These are phyloP conservation scores for Penicillium aurantiogriseum DNA, from an alignment of 2,329 filamentous ascomycete species.

Conservation along the genomic window DNA sequence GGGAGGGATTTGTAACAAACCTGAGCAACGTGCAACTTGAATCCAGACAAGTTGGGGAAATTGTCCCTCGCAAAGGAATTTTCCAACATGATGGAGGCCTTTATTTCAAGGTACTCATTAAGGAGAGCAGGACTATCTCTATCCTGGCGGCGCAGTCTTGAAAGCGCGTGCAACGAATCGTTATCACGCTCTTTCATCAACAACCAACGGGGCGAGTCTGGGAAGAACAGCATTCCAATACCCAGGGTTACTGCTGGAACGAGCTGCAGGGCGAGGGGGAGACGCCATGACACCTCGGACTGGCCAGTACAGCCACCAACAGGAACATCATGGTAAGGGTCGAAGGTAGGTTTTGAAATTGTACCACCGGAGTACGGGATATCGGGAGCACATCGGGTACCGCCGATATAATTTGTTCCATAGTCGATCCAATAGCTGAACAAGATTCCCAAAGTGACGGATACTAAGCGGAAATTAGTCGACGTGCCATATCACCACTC, in stretches of 20 bases:
- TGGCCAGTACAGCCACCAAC: slow-evolving; percentile 50
- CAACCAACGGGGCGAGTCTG: slow-evolving; percentile 58
- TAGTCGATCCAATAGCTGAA: slow-evolving; percentile 45
- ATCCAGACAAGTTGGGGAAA: slow-evolving; percentile 30
- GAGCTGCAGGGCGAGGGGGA: slow-evolving; percentile 51
- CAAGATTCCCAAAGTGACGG: slow-evolving; percentile 40
- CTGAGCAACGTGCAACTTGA: slow-evolving; percentile 34
- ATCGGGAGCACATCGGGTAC: slow-evolving; percentile 49
- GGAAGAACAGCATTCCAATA: slow-evolving; percentile 49
- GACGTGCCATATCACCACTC: not conserved
- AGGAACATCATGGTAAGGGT: slow-evolving; percentile 43
- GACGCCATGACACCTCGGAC: slow-evolving; percentile 49
- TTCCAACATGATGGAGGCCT: slow-evolving; percentile 44
- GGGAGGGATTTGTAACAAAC: slow-evolving; percentile 12
- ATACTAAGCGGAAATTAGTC: slow-evolving; percentile 42
- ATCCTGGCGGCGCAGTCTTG: slow-evolving; percentile 50
- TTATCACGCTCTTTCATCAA: slow-evolving; percentile 49
- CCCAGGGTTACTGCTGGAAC: slow-evolving; percentile 40
- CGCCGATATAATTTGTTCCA: slow-evolving; percentile 47
- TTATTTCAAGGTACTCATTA: slow-evolving; percentile 52
- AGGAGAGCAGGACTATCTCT: slow-evolving; percentile 47
- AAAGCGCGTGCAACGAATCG: slow-evolving; percentile 49
- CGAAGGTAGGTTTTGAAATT: slow-evolving; percentile 39
- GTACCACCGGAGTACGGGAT: slow-evolving; percentile 50
- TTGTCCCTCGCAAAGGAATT: slow-evolving; percentile 33